Conservation (phyloP, 192 early-diverging fungal species). For the Polychytrium aggregatum region DNA sequence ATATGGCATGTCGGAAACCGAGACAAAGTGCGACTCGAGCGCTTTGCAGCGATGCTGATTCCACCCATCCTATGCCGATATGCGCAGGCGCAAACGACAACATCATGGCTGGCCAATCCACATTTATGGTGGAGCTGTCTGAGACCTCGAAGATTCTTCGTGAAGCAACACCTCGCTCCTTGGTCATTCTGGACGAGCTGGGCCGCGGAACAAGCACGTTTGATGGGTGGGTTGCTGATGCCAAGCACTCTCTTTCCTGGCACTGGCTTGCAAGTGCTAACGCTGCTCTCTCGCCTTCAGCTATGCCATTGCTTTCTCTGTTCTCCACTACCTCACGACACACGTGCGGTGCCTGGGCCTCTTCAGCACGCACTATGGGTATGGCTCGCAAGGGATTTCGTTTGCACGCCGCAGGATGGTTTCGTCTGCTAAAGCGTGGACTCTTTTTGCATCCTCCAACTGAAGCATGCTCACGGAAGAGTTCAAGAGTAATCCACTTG, state of each 20-base stretch:
- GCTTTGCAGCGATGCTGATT: neutral
- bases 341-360: constrained; percentile 78
- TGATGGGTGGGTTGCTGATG: constrained; percentile 54
- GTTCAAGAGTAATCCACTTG: constrained; percentile 60
- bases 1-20: too few species aligned
- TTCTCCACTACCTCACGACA: constrained; percentile 72
- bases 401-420: too few species aligned
- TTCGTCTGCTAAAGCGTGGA: too few species aligned
- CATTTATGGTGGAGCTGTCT: constrained; percentile 89
- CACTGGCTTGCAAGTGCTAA: neutral
- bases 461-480: constrained; percentile 80
- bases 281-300: neutral
- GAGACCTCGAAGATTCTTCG: constrained; percentile 89
- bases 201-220: constrained; percentile 94
- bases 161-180: constrained; percentile 77
- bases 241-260: neutral
- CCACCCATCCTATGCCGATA: neutral
- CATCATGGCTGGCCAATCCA: constrained; percentile 85
- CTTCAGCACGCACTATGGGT: constrained; percentile 97
- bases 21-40: too few species aligned
- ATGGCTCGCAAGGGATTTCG: too few species aligned
- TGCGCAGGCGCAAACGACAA: constrained; percentile 79
- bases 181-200: constrained; percentile 95
- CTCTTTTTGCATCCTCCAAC: too few species aligned
- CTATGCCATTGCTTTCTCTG: constrained; percentile 86